Conservation (phyloP, 495 filamentous ascomycete species). For the Tuber calosporum region DNA sequence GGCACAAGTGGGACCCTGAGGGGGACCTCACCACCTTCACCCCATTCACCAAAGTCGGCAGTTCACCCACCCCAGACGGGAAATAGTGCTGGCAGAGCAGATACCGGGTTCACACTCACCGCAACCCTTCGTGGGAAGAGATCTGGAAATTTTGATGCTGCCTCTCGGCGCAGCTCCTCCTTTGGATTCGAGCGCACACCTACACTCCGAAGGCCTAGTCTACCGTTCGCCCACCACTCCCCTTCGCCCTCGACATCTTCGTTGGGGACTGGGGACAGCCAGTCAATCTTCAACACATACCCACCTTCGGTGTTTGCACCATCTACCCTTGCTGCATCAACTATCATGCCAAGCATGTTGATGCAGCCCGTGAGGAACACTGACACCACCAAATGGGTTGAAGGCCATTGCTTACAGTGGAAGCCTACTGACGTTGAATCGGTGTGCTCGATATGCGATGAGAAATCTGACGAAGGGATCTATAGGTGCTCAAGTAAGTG, state of each 20-base stretch:
- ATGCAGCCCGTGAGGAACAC: constrained; percentile 79
- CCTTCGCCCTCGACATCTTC: constrained; percentile 79
- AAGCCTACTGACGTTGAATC: constrained; percentile 59
- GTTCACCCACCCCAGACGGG: constrained; percentile 67
- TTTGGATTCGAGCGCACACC: constrained; percentile 69
- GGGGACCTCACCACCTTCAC: constrained; percentile 69
- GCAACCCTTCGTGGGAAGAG: constrained; percentile 85
- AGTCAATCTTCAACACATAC: constrained; percentile 69
- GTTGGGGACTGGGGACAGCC: constrained; percentile 56
- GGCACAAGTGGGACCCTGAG: constrained; percentile 71
- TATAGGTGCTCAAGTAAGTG: constrained; percentile 60
- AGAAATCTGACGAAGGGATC: constrained; percentile 79
- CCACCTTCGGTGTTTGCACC: constrained; percentile 93
- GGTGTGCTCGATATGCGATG: constrained; percentile 79
- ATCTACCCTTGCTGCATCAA: constrained; percentile 95
- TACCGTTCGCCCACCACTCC: constrained; percentile 74
- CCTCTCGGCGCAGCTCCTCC: constrained; percentile 79
- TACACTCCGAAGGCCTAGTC: constrained; percentile 68
- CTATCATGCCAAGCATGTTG: constrained; percentile 85
- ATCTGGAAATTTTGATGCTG: constrained; percentile 84
- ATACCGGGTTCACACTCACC: constrained; percentile 80
- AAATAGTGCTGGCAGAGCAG: constrained; percentile 73
- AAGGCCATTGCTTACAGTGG: constrained; percentile 85
- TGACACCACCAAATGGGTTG: constrained; percentile 81
- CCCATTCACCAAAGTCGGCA: constrained; percentile 73